Evolutionary conservation across 352 stramenopile species (phyloP).

Genomic region (Globisporangium cederbergense): DNA sequence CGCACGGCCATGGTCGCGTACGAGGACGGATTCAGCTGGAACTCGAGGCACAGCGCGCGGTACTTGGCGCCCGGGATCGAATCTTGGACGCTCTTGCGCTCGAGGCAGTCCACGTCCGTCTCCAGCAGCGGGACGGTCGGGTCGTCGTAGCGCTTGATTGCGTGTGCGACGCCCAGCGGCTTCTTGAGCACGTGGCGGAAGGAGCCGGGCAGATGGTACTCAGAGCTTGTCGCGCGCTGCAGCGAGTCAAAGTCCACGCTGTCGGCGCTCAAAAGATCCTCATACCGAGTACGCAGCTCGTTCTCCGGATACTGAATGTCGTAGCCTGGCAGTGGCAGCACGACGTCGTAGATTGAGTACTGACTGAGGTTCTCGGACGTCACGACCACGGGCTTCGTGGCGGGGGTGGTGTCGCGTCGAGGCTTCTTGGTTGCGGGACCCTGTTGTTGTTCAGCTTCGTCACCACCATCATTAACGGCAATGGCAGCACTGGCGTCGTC

Average conservation of each 20-base stretch:
- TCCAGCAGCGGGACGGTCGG: slow-evolving; percentile 88
- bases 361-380: slow-evolving; percentile 87
- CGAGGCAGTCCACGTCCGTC: slow-evolving; percentile 90
- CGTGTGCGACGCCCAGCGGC: slow-evolving; percentile 85
- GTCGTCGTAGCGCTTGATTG: slow-evolving; percentile 93
- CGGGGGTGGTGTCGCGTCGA: slow-evolving; percentile 19
- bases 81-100: slow-evolving; percentile 24
- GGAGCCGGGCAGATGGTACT: slow-evolving; percentile 91
- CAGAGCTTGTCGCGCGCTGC: slow-evolving; percentile 68
- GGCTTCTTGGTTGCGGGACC: slow-evolving; percentile 33
- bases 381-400: slow-evolving; percentile 40
- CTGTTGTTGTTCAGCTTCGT: slow-evolving; percentile 31
- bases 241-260: slow-evolving; percentile 69
- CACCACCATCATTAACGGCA: not conserved
- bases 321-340: slow-evolving; percentile 94
- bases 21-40: slow-evolving; percentile 82
- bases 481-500: slow-evolving; percentile 13
- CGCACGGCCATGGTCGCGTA: slow-evolving; percentile 96
- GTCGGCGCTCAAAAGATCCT: slow-evolving; percentile 56
- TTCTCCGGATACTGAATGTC: slow-evolving; percentile 89
- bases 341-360: slow-evolving; percentile 93
- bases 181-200: slow-evolving; percentile 93
- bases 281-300: slow-evolving; percentile 59
- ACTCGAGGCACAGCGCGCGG: slow-evolving; percentile 76
- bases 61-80: slow-evolving; percentile 66